phyloP scores from a whole-genome alignment of 306 rosid genomes.

The Nissolia schottii region DNA sequence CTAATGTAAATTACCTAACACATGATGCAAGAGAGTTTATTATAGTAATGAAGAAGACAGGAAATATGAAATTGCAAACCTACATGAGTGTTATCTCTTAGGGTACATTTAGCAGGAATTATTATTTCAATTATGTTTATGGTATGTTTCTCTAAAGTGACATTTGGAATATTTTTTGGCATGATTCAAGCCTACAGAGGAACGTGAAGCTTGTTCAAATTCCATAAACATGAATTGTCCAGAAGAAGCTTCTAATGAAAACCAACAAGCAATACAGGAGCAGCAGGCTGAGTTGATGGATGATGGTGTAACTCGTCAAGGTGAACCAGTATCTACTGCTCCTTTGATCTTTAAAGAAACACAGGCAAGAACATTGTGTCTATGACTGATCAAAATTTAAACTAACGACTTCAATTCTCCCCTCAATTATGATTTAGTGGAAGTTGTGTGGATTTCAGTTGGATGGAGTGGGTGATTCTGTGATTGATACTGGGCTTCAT shows the following conservation, averaged over 20 bases:
- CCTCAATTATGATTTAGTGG: slow-evolving; percentile 25
- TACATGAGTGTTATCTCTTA: background rate
- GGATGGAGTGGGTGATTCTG: slow-evolving; percentile 26
- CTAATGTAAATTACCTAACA: background rate
- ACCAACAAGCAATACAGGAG: slow-evolving; percentile 21
- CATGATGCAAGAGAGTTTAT: background rate
- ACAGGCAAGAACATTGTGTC: slow-evolving; percentile 24
- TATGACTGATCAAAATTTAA: slow-evolving; percentile 29
- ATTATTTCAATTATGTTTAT: background rate
- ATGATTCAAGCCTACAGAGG: slow-evolving; percentile 36
- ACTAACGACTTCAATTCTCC: background rate
- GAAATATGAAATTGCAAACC: background rate
- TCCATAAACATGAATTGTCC: slow-evolving; percentile 20
- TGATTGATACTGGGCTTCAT: slow-evolving; percentile 20
- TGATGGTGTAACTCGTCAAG: slow-evolving; percentile 33
- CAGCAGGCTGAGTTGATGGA: slow-evolving; percentile 30
- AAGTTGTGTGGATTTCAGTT: slow-evolving; percentile 48
- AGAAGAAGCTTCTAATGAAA: slow-evolving; percentile 15
- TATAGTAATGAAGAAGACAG: background rate
- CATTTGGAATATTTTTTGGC: slow-evolving; percentile 20
- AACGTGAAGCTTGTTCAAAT: slow-evolving; percentile 27
- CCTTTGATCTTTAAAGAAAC: slow-evolving; percentile 26
- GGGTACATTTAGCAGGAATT: slow-evolving; percentile 9
- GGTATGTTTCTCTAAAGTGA: background rate
- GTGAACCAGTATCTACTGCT: slow-evolving; percentile 23